phyloP scores from a whole-genome alignment of 768 basidiomycete species.

The Mycena latifolia region DNA sequence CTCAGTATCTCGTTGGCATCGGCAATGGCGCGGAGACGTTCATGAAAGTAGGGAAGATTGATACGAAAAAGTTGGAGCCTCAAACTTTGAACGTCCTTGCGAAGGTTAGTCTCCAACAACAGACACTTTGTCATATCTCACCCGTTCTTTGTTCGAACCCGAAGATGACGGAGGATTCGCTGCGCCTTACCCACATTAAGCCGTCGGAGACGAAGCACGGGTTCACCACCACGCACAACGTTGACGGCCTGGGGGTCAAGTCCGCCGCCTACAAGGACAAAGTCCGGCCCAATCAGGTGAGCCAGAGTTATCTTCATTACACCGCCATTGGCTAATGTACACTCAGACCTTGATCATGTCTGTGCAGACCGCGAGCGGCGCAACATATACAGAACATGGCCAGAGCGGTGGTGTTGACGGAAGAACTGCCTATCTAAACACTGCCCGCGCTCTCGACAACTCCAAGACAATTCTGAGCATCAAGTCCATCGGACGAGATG shows the following conservation, averaged over 20 bases:
- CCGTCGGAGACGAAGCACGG: slow-evolving; percentile 59
- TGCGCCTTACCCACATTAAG: slow-evolving; percentile 62
- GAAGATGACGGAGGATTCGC: slow-evolving; percentile 59
- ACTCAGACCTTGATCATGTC: slow-evolving; percentile 46
- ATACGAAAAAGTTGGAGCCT: slow-evolving; percentile 53
- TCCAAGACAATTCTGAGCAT: slow-evolving; percentile 54
- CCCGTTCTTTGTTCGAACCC: slow-evolving; percentile 48
- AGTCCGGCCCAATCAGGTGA: slow-evolving; percentile 53
- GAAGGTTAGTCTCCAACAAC: too few species aligned
- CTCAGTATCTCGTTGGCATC: slow-evolving; percentile 58
- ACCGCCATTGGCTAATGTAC: background rate
- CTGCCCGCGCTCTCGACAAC: slow-evolving; percentile 39
- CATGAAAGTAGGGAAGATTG: slow-evolving; percentile 55
- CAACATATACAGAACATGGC: slow-evolving; percentile 55
- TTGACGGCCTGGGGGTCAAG: slow-evolving; percentile 43
- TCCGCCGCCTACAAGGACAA: slow-evolving; percentile 55
- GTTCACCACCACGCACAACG: slow-evolving; percentile 41
- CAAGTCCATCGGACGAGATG: slow-evolving; percentile 65
- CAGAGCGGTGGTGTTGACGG: slow-evolving; percentile 59
- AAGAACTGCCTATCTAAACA: slow-evolving; percentile 42
- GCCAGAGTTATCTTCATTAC: slow-evolving; percentile 18
- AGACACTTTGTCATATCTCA: too few species aligned
- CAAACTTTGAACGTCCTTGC: slow-evolving; percentile 41
- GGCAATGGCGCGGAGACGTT: slow-evolving; percentile 58
- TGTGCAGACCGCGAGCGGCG: slow-evolving; percentile 43